phyloP scores from a whole-genome alignment of 495 filamentous ascomycete species.

The Penicillium simplicissimum region DNA sequence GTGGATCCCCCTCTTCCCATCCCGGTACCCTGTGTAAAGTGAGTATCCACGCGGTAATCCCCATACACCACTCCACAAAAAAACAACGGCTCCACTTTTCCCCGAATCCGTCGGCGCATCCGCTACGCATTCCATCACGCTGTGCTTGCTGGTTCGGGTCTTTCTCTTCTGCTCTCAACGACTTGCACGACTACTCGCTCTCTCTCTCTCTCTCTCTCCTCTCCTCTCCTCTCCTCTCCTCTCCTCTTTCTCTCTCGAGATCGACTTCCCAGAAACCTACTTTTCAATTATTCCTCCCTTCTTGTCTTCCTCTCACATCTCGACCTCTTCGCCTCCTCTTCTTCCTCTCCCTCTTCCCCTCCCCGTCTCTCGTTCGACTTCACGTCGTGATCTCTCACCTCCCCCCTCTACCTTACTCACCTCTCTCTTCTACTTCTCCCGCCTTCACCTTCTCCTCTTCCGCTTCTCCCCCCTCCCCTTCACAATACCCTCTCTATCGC shows the following conservation, averaged over 20 bases:
- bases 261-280: background rate
- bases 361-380: background rate
- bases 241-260: background rate
- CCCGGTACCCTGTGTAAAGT: background rate
- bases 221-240: background rate
- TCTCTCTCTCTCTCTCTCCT: background rate
- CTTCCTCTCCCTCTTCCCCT: background rate
- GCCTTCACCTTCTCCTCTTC: constrained; percentile 21
- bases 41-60: constrained; percentile 14
- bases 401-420: constrained; percentile 10
- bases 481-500: constrained; percentile 3
- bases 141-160: background rate
- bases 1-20: background rate
- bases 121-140: constrained; percentile 22
- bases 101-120: constrained; percentile 34
- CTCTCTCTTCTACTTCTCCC: constrained; percentile 15
- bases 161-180: background rate
- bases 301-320: background rate
- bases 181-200: constrained; percentile 7
- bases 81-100: constrained; percentile 36
- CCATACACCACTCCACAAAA: constrained; percentile 29
- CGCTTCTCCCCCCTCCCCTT: constrained; percentile 13
- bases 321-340: background rate
- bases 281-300: background rate
- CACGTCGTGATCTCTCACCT: background rate